Evolutionary conservation across 2,329 filamentous ascomycete genomes (phyloP).

Genomic region (Tolypocladium pustulatum): DNA sequence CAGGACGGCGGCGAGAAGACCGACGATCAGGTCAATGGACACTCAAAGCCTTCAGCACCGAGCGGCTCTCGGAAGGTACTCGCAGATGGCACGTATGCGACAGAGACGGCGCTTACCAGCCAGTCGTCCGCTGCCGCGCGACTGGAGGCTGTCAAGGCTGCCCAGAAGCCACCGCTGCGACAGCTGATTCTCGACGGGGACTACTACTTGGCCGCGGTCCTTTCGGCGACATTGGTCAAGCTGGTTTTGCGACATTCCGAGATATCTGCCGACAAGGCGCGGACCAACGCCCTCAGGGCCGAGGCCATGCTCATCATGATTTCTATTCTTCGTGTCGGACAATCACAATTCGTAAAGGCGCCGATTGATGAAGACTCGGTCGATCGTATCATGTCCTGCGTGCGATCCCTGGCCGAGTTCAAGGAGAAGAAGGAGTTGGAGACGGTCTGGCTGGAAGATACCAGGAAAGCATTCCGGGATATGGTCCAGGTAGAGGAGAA

Average conservation of each 20-base stretch:
- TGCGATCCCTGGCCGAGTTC: conserved; percentile 86
- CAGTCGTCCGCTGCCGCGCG: conserved; percentile 82
- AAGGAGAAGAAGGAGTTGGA: conserved; percentile 82
- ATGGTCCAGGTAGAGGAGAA: conserved; percentile 98
- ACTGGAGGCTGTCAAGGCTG: conserved; percentile 91
- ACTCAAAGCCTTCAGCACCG: conserved; percentile 63
- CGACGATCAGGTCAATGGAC: conserved; percentile 64
- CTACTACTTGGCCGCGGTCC: conserved; percentile 88
- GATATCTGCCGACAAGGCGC: conserved; percentile 73
- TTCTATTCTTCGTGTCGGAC: conserved; percentile 92
- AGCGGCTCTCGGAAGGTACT: conserved; percentile 84
- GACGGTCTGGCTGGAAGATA: conserved; percentile 87
- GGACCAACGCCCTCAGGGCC: conserved; percentile 87
- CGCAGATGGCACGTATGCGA: conserved; percentile 94
- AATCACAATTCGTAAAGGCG: conserved; percentile 97
- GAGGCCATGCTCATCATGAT: conserved; percentile 99
- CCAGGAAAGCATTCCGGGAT: conserved; percentile 85
- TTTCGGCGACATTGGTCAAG: conserved; percentile 94
- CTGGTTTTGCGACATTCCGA: conserved; percentile 96
- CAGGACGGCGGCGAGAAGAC: conserved; percentile 60
- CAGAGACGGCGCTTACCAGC: conserved; percentile 90
- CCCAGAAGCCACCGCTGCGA: conserved; percentile 87
- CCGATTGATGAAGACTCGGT: conserved; percentile 96
- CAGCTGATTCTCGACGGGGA: conserved; percentile 95
- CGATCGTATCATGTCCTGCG: conserved; percentile 97